These are phyloP conservation scores for Botrytis fragariae DNA, from an alignment of 2,329 filamentous ascomycete genomes.

Conservation along the genomic window DNA sequence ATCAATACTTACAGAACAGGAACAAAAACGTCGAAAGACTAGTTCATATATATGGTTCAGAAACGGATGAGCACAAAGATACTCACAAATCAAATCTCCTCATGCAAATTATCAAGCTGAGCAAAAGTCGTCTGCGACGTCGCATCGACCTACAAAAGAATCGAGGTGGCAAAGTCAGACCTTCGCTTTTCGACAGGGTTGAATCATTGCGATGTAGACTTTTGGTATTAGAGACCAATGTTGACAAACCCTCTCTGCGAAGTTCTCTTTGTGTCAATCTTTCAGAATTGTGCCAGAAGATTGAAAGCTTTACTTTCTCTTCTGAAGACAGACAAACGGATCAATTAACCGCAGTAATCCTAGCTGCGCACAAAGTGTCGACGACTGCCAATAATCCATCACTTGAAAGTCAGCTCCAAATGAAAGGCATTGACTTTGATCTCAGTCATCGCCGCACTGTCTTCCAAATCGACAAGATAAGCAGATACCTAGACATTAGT, in stretches of 20 bases:
- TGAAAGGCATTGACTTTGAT: neutral
- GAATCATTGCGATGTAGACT: no score
- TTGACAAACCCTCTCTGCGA: no score
- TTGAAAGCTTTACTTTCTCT: no score
- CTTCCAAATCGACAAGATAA: neutral
- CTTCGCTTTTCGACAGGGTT: no score
- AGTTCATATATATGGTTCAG: no score
- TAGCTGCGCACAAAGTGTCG: neutral
- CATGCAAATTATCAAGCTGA: neutral
- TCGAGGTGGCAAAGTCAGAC: no score
- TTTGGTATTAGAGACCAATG: no score
- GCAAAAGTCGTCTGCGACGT: neutral
- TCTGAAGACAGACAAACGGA: neutral
- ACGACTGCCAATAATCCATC: neutral
- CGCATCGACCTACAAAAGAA: neutral
- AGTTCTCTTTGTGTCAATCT: no score
- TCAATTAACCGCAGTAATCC: neutral
- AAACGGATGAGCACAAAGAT: no score
- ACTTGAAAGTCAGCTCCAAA: neutral
- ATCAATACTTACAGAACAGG: no score
- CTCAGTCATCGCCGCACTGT: neutral
- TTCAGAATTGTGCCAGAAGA: no score
- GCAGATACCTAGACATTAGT: neutral
- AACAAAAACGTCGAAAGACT: neutral
- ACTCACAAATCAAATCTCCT: no score